Evolutionary conservation across 31 red algal species (phyloP).

Genomic region (Odonthalia washingtoniensis): DNA sequence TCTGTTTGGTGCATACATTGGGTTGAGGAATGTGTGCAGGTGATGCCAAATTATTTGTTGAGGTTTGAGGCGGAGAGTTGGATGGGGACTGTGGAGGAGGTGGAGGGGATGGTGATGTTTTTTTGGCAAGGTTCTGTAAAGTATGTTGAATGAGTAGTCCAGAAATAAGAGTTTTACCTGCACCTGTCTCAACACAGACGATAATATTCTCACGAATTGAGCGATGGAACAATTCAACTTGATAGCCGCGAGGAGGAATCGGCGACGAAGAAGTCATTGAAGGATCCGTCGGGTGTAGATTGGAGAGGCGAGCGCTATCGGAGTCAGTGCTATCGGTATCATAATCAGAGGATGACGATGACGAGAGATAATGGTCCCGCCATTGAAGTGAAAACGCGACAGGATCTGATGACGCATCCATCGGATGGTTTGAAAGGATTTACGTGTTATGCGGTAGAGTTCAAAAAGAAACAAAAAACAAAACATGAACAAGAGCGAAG

Average conservation of each 20-base stretch:
- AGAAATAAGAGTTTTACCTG: constrained; percentile 77
- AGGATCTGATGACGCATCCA: too few relatives aligned
- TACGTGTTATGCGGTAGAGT: too few relatives aligned
- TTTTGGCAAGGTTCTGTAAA: neutral
- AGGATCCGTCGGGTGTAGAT: too few relatives aligned
- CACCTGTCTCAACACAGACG: constrained; percentile 68
- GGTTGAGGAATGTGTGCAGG: neutral
- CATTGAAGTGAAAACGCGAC: too few relatives aligned
- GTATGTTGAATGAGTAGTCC: constrained; percentile 41
- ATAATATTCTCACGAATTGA: constrained; percentile 68
- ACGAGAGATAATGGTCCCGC: too few relatives aligned
- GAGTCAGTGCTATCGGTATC: too few relatives aligned
- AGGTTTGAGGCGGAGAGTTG: neutral
- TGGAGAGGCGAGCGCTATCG: too few relatives aligned
- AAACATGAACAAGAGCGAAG: too few relatives aligned
- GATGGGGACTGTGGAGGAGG: neutral
- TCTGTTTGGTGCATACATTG: neutral
- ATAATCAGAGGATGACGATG: too few relatives aligned
- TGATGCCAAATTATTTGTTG: neutral
- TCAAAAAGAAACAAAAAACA: too few relatives aligned
- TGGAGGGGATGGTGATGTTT: neutral
- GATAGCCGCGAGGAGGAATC: constrained; percentile 68
- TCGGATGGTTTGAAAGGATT: too few relatives aligned
- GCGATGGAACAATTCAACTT: constrained; percentile 69
- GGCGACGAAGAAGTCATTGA: too few relatives aligned